phyloP scores from a whole-genome alignment of 2,329 filamentous ascomycete genomes.

The Pseudogymnoascus sp. region DNA sequence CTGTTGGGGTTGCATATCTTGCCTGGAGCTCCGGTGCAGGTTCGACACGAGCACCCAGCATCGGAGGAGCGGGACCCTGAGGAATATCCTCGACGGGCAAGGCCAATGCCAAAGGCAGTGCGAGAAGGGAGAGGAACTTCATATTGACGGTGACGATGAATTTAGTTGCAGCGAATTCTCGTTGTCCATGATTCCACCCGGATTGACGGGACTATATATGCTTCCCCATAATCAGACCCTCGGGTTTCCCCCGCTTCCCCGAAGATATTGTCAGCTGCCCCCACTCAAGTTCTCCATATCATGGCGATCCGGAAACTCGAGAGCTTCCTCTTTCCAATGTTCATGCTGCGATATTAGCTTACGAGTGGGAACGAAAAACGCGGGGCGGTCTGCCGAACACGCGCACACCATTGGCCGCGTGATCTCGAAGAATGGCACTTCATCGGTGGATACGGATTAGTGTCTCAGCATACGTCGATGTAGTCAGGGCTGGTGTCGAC shows the following conservation, averaged over 20 bases:
- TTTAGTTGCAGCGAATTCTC: conserved; percentile 7
- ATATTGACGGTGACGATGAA: neutral
- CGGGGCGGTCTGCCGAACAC: neutral
- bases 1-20: conserved; percentile 18
- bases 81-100: neutral
- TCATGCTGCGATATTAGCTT: neutral
- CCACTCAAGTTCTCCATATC: neutral
- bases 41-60: neutral
- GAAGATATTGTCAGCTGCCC: neutral
- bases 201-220: neutral
- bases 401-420: neutral
- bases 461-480: neutral
- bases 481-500: neutral
- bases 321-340: neutral
- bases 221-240: neutral
- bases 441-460: neutral
- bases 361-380: neutral
- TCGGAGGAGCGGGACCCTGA: neutral
- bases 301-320: neutral
- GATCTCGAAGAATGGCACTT: neutral
- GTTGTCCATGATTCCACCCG: neutral
- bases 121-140: conserved; percentile 3
- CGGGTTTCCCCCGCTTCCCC: neutral
- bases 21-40: neutral
- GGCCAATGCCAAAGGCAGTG: conserved; percentile 5